A percentile compares a stretch with the other conserved stretches of the same genome.
Conservation (phyloP, 768 basidiomycete genomes). For the Udeniomyces megalosporus region DNA sequence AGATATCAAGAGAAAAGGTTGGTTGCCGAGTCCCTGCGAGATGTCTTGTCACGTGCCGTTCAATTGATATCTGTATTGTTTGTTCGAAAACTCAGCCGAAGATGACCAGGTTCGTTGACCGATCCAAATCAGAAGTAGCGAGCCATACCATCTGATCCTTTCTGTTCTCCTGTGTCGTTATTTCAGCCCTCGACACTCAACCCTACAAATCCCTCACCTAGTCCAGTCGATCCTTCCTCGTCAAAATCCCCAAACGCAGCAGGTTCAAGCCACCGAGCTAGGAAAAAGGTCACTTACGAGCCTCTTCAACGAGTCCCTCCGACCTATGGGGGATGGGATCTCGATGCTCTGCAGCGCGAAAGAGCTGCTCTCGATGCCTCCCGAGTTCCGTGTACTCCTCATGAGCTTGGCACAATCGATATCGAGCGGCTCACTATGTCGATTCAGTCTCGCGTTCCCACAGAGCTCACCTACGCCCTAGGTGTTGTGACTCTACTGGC, state of each 20-base stretch:
- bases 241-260: conserved; percentile 43
- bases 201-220: neutral
- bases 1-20: too few relatives aligned
- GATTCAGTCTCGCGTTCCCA: conserved; percentile 62
- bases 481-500: conserved; percentile 62
- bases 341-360: conserved; percentile 38
- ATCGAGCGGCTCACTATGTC: conserved; percentile 89
- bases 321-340: conserved; percentile 65
- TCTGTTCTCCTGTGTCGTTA: too few relatives aligned
- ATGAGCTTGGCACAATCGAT: conserved; percentile 73
- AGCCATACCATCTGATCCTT: too few relatives aligned
- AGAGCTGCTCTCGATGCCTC: conserved; percentile 48
- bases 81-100: too few relatives aligned
- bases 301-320: conserved; percentile 61
- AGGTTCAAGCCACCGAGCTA: conserved; percentile 27
- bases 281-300: conserved; percentile 63
- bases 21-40: too few relatives aligned
- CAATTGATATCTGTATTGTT: too few relatives aligned
- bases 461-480: conserved; percentile 76
- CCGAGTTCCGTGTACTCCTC: conserved; percentile 13
- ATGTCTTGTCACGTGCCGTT: too few relatives aligned
- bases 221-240: conserved; percentile 18
- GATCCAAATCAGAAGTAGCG: too few relatives aligned
- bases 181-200: too few relatives aligned
- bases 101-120: too few relatives aligned